These are phyloP conservation scores for Phytopythium delawarense DNA, from an alignment of 352 stramenopile species.

Conservation along the genomic window DNA sequence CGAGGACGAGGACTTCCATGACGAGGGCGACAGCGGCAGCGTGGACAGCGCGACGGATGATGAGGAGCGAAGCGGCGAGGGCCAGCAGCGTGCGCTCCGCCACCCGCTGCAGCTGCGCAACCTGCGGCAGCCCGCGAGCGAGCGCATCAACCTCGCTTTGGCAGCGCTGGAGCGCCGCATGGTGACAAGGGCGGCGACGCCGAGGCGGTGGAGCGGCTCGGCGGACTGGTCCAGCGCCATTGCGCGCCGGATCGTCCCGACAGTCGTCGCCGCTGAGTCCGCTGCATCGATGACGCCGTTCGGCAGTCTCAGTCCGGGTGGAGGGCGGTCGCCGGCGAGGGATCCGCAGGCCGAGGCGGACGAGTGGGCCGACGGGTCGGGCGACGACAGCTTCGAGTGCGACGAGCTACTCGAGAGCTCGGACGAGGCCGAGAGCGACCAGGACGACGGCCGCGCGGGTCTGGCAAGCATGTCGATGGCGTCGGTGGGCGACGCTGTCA, in stretches of 20 bases:
- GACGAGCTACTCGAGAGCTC: constrained; percentile 64
- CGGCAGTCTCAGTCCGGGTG: background rate
- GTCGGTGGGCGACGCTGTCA: background rate
- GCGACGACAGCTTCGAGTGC: constrained; percentile 64
- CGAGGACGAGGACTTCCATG: constrained; percentile 26
- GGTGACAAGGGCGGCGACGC: constrained; percentile 30
- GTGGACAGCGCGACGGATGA: background rate
- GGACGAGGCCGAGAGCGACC: constrained; percentile 33
- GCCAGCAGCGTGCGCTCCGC: constrained; percentile 6
- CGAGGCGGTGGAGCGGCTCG: background rate
- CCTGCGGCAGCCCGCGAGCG: constrained; percentile 34
- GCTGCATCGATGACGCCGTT: background rate
- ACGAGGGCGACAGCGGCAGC: background rate
- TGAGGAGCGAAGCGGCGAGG: constrained; percentile 2
- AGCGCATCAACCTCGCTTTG: constrained; percentile 49
- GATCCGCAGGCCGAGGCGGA: background rate
- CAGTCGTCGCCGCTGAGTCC: background rate
- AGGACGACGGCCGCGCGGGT: background rate
- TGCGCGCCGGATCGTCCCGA: background rate
- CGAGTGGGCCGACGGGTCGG: constrained; percentile 26
- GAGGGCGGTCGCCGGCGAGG: background rate
- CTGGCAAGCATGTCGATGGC: background rate
- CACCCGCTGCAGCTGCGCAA: constrained; percentile 61
- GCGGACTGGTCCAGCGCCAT: background rate
- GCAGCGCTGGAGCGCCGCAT: constrained; percentile 67